Conservation (phyloP, 805 yeast genomes). For the Candida verbasci region DNA sequence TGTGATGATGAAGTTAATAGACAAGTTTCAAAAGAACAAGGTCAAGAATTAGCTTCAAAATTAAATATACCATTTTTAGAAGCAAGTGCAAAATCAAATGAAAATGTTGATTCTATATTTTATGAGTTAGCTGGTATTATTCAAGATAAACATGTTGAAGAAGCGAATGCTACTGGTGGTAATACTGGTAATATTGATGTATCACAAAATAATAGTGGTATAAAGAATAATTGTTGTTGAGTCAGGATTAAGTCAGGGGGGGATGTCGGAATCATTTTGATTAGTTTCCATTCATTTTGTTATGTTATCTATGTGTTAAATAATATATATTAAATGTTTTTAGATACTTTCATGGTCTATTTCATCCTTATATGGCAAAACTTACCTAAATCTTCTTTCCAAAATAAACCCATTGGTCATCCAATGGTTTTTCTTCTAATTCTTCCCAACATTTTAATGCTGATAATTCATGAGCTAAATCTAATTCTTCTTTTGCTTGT, state of each 20-base stretch:
- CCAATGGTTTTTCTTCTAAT: constrained; percentile 71
- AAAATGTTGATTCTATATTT: constrained; percentile 88
- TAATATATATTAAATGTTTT: too few relatives aligned
- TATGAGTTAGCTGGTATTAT: constrained; percentile 83
- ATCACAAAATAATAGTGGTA: constrained; percentile 22
- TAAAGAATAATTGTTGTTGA: constrained; percentile 39
- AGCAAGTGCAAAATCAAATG: constrained; percentile 92
- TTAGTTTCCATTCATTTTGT: too few relatives aligned
- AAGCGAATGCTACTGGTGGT: constrained; percentile 21
- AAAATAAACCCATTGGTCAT: constrained; percentile 81
- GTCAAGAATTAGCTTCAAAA: constrained; percentile 81
- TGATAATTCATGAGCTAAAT: constrained; percentile 62
- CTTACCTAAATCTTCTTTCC: constrained; percentile 53
- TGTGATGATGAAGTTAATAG: constrained; percentile 86
- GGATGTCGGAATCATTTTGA: too few relatives aligned
- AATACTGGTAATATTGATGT: constrained; percentile 35
- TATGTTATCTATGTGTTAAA: too few relatives aligned
- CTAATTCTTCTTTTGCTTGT: constrained; percentile 79
- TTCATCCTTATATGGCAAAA: too few relatives aligned
- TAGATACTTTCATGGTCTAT: too few relatives aligned
- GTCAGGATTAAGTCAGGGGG: too few relatives aligned
- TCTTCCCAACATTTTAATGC: constrained; percentile 75
- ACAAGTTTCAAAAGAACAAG: constrained; percentile 85
- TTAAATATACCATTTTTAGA: constrained; percentile 89
- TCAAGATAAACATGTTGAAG: constrained; percentile 66